These are phyloP conservation scores for Pyrenochaeta sp. DNA, from an alignment of 2,329 filamentous ascomycete genomes.

Conservation along the genomic window DNA sequence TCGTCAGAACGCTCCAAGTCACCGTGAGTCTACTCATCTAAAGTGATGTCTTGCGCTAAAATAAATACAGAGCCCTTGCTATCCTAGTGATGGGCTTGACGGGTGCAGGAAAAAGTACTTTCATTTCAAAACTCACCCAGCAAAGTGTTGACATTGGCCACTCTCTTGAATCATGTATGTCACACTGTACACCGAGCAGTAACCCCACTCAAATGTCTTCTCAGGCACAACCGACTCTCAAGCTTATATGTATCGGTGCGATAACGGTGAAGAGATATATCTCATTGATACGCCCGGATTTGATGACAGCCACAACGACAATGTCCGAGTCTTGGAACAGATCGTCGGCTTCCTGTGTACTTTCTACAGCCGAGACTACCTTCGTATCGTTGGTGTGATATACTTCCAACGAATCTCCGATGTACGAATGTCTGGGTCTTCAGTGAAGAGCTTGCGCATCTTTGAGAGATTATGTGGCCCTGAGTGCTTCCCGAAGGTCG, in stretches of 20 bases:
- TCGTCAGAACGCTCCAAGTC: too few species aligned
- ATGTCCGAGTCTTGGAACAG: conserved; percentile 52
- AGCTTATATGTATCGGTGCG: conserved; percentile 1
- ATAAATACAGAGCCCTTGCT: conserved; percentile 6
- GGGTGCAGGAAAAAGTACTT: conserved; percentile 51
- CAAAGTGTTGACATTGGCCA: conserved; percentile 35
- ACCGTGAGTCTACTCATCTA: too few species aligned
- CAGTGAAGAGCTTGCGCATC: conserved; percentile 53
- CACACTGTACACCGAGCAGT: conserved; percentile 4
- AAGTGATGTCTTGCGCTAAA: too few species aligned
- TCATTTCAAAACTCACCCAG: conserved; percentile 35
- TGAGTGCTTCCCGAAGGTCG: conserved; percentile 49
- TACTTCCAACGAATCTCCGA: conserved; percentile 57
- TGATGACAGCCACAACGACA: conserved; percentile 53
- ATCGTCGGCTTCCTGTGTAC: conserved; percentile 51
- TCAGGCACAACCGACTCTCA: conserved; percentile 13
- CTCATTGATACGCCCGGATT: conserved; percentile 60
- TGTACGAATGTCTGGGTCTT: conserved; percentile 50
- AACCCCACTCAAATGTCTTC: neutral
- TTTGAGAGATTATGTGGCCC: conserved; percentile 56
- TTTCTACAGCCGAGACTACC: conserved; percentile 40
- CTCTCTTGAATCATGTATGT: conserved; percentile 23
- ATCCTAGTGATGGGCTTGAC: conserved; percentile 54
- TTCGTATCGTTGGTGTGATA: conserved; percentile 51
- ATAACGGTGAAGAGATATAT: neutral